Evolutionary conservation across 2,329 filamentous ascomycete species (phyloP).

Genomic region (Fusarium brevicatenulatum): DNA sequence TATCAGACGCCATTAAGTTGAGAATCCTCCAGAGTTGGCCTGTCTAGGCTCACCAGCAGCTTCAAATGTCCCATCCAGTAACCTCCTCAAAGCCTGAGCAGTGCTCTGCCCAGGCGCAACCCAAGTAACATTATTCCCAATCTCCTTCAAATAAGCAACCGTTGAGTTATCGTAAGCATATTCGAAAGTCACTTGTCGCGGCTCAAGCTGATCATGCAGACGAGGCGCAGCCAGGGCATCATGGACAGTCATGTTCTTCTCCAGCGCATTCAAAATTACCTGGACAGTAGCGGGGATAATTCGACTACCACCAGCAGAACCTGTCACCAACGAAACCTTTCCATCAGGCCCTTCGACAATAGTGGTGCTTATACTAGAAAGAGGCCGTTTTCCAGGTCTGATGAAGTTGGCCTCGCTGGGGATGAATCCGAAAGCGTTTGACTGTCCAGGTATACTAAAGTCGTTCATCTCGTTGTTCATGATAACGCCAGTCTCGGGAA

Average conservation of each 20-base stretch:
- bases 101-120: constrained; percentile 72
- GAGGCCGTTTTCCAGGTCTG: constrained; percentile 78
- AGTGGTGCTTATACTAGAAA: constrained; percentile 80
- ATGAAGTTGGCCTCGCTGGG: constrained; percentile 81
- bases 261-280: constrained; percentile 78
- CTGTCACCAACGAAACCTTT: constrained; percentile 75
- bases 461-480: constrained; percentile 75
- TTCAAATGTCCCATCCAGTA: constrained; percentile 76
- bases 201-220: constrained; percentile 84
- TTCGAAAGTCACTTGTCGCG: constrained; percentile 76
- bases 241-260: constrained; percentile 67
- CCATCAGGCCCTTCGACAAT: constrained; percentile 79
- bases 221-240: constrained; percentile 75
- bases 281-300: constrained; percentile 89
- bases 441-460: constrained; percentile 78
- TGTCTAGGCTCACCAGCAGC: constrained; percentile 87
- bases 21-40: constrained; percentile 74
- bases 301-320: constrained; percentile 82
- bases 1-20: constrained; percentile 13
- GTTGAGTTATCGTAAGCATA: constrained; percentile 76
- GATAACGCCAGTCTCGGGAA: constrained; percentile 84
- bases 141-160: constrained; percentile 69
- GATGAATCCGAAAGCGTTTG: constrained; percentile 81
- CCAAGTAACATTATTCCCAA: constrained; percentile 82
- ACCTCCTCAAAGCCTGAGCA: constrained; percentile 75